Percentiles rank a stretch among this genome's conserved stretches.
Conservation (phyloP, 2,329 filamentous ascomycete genomes). For the Talaromyces sp. region DNA sequence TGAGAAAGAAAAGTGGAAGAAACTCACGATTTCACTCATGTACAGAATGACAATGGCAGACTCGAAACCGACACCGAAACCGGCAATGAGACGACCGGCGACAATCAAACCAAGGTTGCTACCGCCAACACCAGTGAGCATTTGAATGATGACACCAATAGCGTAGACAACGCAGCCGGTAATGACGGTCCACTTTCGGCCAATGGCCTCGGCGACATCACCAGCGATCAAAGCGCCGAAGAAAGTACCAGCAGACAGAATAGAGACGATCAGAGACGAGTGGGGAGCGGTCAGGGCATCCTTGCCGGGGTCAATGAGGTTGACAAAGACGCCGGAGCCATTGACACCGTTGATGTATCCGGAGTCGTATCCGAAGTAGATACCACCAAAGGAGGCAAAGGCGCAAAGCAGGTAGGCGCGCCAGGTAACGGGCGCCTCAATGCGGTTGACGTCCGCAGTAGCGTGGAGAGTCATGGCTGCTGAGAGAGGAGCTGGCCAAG, state of each 20-base stretch:
- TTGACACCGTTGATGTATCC: conserved; percentile 51
- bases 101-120: conserved; percentile 57
- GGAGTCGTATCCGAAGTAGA: conserved; percentile 57
- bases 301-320: conserved; percentile 27
- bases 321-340: conserved; percentile 46
- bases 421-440: conserved; percentile 53
- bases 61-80: conserved; percentile 73
- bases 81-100: conserved; percentile 67
- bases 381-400: conserved; percentile 56
- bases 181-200: conserved; percentile 60
- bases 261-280: conserved; percentile 64
- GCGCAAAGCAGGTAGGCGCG: conserved; percentile 58
- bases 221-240: conserved; percentile 72
- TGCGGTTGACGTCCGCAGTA: conserved; percentile 46
- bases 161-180: conserved; percentile 66
- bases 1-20: too few species aligned
- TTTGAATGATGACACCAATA: conserved; percentile 63
- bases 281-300: conserved; percentile 41
- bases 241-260: conserved; percentile 73
- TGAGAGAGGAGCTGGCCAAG: not conserved
- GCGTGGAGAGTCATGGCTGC: conserved; percentile 19
- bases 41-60: conserved; percentile 77
- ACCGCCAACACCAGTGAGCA: conserved; percentile 48
- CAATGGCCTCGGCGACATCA: conserved; percentile 69
- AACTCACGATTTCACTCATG: conserved; percentile 68